These are phyloP conservation scores for Viridothelium virens DNA, from an alignment of 495 filamentous ascomycete genomes.

Conservation along the genomic window DNA sequence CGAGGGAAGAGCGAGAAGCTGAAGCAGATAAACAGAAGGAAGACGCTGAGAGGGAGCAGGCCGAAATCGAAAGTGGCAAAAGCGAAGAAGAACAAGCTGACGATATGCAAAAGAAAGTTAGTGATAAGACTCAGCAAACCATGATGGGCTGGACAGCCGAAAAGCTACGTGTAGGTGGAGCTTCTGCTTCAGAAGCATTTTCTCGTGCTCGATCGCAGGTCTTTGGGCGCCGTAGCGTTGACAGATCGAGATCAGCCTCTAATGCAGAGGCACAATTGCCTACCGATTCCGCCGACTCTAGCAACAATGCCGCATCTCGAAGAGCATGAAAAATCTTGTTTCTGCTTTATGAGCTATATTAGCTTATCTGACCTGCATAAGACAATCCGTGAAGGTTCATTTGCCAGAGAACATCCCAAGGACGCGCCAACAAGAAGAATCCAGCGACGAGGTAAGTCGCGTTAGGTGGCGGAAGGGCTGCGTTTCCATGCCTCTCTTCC, in stretches of 20 bases:
- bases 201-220: conserved; percentile 1
- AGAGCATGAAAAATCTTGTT: too few relatives aligned
- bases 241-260: background rate
- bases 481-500: too few relatives aligned
- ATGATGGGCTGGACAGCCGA: conserved; percentile 27
- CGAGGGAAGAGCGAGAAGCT: conserved; percentile 51
- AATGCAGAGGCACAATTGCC: background rate
- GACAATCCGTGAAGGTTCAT: too few relatives aligned
- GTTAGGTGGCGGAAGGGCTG: too few relatives aligned
- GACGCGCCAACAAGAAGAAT: too few relatives aligned
- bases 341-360: too few relatives aligned
- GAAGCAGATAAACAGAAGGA: conserved; percentile 52
- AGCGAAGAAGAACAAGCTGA: conserved; percentile 29
- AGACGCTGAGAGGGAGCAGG: conserved; percentile 44
- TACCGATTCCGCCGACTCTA: too few relatives aligned
- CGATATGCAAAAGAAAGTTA: conserved; percentile 33
- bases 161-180: conserved; percentile 18
- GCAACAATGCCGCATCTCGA: too few relatives aligned
- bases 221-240: background rate
- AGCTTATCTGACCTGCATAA: too few relatives aligned
- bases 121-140: conserved; percentile 32
- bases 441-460: too few relatives aligned
- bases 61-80: conserved; percentile 35
- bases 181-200: conserved; percentile 3
- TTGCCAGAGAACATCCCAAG: too few relatives aligned